A percentile compares a stretch with the other conserved stretches of the same genome.
These are phyloP conservation scores for Oidium heveae DNA, from an alignment of 2,329 filamentous ascomycete genomes.

Conservation along the genomic window DNA sequence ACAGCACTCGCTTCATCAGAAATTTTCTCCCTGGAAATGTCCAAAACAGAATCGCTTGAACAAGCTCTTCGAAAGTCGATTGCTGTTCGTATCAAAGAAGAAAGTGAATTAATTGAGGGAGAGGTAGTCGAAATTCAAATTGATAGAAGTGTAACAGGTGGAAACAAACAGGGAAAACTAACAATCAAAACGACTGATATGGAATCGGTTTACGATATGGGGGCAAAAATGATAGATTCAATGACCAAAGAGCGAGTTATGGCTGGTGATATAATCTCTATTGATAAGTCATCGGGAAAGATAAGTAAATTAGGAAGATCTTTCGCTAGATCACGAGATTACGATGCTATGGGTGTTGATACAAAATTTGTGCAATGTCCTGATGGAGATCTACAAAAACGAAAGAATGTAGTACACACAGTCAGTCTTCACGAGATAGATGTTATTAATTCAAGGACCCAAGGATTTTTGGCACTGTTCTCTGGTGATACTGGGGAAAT, in stretches of 20 bases:
- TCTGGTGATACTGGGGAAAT: slow-evolving; percentile 97
- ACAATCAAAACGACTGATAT: slow-evolving; percentile 99
- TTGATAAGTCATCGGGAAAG: slow-evolving; percentile 94
- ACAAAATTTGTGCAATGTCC: slow-evolving; percentile 96
- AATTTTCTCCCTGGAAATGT: slow-evolving; percentile 98
- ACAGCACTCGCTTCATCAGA: slow-evolving; percentile 89
- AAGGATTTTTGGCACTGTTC: slow-evolving; percentile 91
- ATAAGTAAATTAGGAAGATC: slow-evolving; percentile 93
- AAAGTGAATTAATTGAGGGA: slow-evolving; percentile 97
- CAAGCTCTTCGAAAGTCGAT: slow-evolving; percentile 99
- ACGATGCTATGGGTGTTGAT: slow-evolving; percentile 96
- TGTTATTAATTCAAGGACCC: slow-evolving; percentile 96
- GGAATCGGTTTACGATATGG: slow-evolving; percentile 99
- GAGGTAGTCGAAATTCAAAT: slow-evolving; percentile 98
- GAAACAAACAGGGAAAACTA: slow-evolving; percentile 94
- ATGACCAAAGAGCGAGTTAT: slow-evolving; percentile 99
- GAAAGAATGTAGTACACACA: slow-evolving; percentile 90
- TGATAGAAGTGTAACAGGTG: slow-evolving; percentile 84
- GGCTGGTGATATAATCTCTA: slow-evolving; percentile 93
- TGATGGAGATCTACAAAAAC: slow-evolving; percentile 89
- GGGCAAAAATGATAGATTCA: slow-evolving; percentile 97
- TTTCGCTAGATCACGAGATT: slow-evolving; percentile 84
- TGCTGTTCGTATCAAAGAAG: slow-evolving; percentile 92
- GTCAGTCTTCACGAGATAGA: slow-evolving; percentile 96
- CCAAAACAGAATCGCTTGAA: slow-evolving; percentile 91